phyloP scores from a whole-genome alignment of 108 stramenopile genomes.

The Cyclotella choctawhatcheeana region DNA sequence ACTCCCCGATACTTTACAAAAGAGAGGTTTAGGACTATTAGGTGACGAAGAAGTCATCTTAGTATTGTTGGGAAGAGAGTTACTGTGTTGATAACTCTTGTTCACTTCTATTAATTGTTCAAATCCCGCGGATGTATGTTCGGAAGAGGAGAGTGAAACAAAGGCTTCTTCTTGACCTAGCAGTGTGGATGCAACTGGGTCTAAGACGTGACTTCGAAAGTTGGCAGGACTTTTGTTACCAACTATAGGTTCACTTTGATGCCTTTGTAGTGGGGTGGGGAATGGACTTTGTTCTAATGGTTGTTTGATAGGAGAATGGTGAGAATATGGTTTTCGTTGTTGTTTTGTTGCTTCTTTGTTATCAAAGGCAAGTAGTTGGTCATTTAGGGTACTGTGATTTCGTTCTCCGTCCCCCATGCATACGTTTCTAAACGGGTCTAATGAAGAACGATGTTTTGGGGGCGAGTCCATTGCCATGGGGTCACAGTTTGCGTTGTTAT shows the following conservation, averaged over 20 bases:
- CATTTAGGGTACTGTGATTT: background rate
- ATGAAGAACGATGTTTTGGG: constrained; percentile 1
- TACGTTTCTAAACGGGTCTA: constrained; percentile 27
- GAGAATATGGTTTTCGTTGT: too few relatives aligned
- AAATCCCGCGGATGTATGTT: background rate
- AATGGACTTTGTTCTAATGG: constrained; percentile 1
- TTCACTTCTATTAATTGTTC: background rate
- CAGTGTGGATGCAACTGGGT: constrained; percentile 36
- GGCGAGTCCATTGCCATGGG: constrained; percentile 11
- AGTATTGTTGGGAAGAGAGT: background rate
- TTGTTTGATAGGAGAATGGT: background rate
- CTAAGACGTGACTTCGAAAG: constrained; percentile 24
- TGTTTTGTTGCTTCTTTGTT: constrained; percentile 5
- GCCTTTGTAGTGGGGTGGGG: background rate
- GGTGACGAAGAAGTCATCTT: too few relatives aligned
- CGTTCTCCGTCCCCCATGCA: background rate
- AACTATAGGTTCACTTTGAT: background rate
- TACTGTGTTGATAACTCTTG: background rate
- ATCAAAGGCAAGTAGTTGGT: constrained; percentile 10
- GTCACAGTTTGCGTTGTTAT: background rate
- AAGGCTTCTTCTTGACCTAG: constrained; percentile 4
- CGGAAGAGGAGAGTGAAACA: background rate
- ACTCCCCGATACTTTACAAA: constrained; percentile 28
- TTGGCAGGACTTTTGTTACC: constrained; percentile 9
- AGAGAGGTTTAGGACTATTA: constrained; percentile 18